Conservation (phyloP, 2,329 filamentous ascomycete species). For the Aspergillus hortae region DNA sequence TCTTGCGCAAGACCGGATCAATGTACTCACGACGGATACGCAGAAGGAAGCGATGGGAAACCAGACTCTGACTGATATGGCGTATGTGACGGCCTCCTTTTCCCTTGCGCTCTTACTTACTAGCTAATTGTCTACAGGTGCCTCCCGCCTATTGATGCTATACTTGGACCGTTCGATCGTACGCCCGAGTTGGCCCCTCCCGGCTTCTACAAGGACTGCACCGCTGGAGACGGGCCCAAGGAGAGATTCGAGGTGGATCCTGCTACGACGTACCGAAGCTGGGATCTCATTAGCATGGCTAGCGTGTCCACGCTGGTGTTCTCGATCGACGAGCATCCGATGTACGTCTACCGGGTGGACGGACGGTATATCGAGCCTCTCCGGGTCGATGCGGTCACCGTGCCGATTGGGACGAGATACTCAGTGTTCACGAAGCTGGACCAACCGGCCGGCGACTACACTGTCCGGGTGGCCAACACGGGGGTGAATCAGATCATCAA, state of each 20-base stretch:
- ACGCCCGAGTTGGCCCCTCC: slow-evolving; percentile 16
- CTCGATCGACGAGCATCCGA: slow-evolving; percentile 44
- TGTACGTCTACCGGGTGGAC: slow-evolving; percentile 46
- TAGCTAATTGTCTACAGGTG: slow-evolving; percentile 16
- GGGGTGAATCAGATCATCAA: slow-evolving; percentile 54
- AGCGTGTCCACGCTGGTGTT: slow-evolving; percentile 30
- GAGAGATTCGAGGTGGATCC: slow-evolving; percentile 33
- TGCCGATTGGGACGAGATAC: slow-evolving; percentile 39
- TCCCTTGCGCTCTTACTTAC: background rate
- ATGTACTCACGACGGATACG: slow-evolving; percentile 29
- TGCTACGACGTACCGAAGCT: slow-evolving; percentile 31
- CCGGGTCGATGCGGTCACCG: slow-evolving; percentile 32
- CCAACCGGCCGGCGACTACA: slow-evolving; percentile 48
- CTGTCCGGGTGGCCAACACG: slow-evolving; percentile 52
- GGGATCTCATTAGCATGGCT: slow-evolving; percentile 37
- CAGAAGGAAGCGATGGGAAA: slow-evolving; percentile 17
- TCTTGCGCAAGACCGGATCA: slow-evolving; percentile 19
- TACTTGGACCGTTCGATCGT: slow-evolving; percentile 5
- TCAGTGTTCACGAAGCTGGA: slow-evolving; percentile 44
- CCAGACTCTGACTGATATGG: slow-evolving; percentile 24
- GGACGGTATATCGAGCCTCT: slow-evolving; percentile 43
- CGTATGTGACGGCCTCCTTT: slow-evolving; percentile 15
- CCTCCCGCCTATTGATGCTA: slow-evolving; percentile 17
- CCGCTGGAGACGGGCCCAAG: slow-evolving; percentile 19
- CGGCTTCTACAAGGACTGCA: slow-evolving; percentile 23